Evolutionary conservation across 23 red algal genomes (phyloP).

Genomic region (Gracilariopsis chorda): DNA sequence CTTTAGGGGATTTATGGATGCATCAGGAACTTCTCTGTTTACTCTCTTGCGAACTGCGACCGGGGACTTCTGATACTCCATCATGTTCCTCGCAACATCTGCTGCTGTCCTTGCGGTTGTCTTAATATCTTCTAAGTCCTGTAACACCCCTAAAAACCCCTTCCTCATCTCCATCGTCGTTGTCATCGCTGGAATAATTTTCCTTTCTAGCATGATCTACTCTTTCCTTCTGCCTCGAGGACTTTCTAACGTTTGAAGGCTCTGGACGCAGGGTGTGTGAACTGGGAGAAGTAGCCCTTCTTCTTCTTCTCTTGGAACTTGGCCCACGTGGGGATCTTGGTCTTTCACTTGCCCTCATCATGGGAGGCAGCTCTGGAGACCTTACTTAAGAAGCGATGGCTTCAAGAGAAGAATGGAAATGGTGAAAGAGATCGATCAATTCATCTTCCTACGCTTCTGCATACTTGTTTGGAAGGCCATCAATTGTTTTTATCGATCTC

Average conservation of each 20-base stretch:
- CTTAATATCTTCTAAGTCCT: too few species aligned
- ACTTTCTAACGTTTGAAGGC: not conserved
- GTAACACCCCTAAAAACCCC: too few species aligned
- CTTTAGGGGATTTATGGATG: too few species aligned
- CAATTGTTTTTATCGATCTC: not conserved
- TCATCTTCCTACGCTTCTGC: not conserved
- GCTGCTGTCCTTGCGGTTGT: too few species aligned
- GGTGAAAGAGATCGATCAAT: not conserved
- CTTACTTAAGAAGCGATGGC: not conserved
- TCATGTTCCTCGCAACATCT: too few species aligned
- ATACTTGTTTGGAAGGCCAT: not conserved
- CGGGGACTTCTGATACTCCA: too few species aligned
- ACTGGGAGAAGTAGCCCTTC: not conserved
- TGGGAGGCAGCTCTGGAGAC: not conserved
- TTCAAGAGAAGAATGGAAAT: not conserved
- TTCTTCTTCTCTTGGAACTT: not conserved
- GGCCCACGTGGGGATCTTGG: not conserved
- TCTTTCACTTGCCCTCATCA: not conserved
- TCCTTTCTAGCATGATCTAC: constrained; percentile 28
- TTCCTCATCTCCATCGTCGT: not conserved
- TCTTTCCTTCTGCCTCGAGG: not conserved
- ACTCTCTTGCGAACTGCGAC: too few species aligned
- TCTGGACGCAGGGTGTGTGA: not conserved
- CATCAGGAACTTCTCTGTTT: too few species aligned
- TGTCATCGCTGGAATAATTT: not conserved